A percentile compares a stretch with the other conserved stretches of the same genome.
Conservation (phyloP, 2,329 filamentous ascomycete genomes). For the Dryadomyces quercus-mongolicae region DNA sequence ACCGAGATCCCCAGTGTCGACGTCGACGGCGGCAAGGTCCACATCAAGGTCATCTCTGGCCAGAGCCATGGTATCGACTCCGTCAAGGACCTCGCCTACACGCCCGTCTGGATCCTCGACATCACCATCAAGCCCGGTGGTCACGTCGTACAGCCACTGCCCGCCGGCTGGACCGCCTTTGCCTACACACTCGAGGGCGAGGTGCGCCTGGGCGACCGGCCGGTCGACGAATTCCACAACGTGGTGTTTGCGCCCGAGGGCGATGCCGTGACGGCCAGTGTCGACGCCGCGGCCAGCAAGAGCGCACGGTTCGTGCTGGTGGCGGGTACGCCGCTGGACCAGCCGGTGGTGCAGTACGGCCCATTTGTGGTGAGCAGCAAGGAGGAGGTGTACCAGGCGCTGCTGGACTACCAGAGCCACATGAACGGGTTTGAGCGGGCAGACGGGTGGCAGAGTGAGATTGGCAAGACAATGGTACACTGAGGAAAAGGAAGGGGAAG, state of each 20-base stretch:
- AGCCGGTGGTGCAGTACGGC: conserved; percentile 72
- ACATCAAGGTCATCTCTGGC: conserved; percentile 83
- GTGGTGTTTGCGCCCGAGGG: conserved; percentile 76
- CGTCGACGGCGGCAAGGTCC: conserved; percentile 59
- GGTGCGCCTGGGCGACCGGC: conserved; percentile 35
- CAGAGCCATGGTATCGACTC: conserved; percentile 74
- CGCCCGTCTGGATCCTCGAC: conserved; percentile 92
- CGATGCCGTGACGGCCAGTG: conserved; percentile 60
- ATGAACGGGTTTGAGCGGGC: conserved; percentile 73
- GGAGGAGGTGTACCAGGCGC: conserved; percentile 63
- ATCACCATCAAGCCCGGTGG: conserved; percentile 71
- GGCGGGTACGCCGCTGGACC: conserved; percentile 68
- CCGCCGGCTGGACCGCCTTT: conserved; percentile 79
- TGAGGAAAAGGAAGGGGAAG: conserved; percentile 8
- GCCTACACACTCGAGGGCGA: conserved; percentile 72
- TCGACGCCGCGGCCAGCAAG: conserved; percentile 51
- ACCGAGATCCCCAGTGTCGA: conserved; percentile 67
- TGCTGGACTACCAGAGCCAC: conserved; percentile 61
- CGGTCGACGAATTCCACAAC: conserved; percentile 55
- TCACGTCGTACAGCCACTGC: conserved; percentile 61
- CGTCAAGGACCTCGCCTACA: conserved; percentile 79
- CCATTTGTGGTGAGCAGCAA: conserved; percentile 68
- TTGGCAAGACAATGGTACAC: conserved; percentile 61
- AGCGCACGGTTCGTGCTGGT: conserved; percentile 54
- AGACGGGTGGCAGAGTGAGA: conserved; percentile 70